These are phyloP conservation scores for Elasticomyces elasticus DNA, from an alignment of 495 filamentous ascomycete species.

Conservation along the genomic window DNA sequence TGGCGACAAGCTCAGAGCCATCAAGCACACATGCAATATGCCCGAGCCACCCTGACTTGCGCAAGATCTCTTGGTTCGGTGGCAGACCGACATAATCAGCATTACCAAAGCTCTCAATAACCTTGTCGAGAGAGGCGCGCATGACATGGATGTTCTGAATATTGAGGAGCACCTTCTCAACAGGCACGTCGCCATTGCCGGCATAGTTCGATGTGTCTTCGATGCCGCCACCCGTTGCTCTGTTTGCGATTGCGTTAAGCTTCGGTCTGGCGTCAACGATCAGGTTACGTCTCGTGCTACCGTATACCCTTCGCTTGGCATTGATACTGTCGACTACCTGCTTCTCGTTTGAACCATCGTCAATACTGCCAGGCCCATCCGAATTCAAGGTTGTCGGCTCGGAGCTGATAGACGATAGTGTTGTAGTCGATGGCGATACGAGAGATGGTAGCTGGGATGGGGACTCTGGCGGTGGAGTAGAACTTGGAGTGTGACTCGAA, in stretches of 20 bases:
- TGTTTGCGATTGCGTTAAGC: conserved; percentile 93
- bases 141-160: conserved; percentile 99
- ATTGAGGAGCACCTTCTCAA: conserved; percentile 82
- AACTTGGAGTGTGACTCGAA: conserved; percentile 45
- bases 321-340: conserved; percentile 60
- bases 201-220: conserved; percentile 98
- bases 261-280: conserved; percentile 96
- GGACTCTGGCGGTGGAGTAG: conserved; percentile 8
- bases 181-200: conserved; percentile 42
- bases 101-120: conserved; percentile 85
- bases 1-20: conserved; percentile 71
- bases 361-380: conserved; percentile 16
- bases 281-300: conserved; percentile 85
- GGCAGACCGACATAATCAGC: conserved; percentile 77
- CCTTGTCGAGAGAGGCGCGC: conserved; percentile 80
- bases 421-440: conserved; percentile 5
- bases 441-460: conserved; percentile 17
- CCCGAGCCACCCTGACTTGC: conserved; percentile 82
- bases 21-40: conserved; percentile 80
- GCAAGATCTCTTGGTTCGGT: conserved; percentile 71
- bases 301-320: conserved; percentile 55
- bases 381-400: conserved; percentile 1
- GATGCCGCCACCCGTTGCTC: conserved; percentile 83
- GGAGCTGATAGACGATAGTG: background rate
- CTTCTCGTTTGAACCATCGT: conserved; percentile 47